Conservation (phyloP, 441 rosid species). For the Populus hybrid region DNA sequence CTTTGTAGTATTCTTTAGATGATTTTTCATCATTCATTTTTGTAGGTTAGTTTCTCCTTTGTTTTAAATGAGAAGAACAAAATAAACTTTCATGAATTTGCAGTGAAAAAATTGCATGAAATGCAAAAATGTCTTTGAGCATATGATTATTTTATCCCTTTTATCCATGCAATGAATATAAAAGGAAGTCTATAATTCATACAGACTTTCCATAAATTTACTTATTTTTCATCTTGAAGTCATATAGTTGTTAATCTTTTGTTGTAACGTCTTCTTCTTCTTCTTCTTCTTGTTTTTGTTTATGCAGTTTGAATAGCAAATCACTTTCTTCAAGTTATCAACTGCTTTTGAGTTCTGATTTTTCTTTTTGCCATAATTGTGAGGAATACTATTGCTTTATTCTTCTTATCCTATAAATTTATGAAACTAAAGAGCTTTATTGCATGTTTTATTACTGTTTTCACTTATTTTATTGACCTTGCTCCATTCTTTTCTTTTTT, state of each 20-base stretch:
- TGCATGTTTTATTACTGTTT: not conserved
- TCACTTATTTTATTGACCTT: conserved; percentile 6
- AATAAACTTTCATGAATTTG: not conserved
- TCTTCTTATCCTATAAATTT: not conserved
- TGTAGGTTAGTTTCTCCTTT: not conserved
- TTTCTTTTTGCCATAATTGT: not conserved
- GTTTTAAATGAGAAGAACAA: not conserved
- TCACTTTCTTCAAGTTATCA: not conserved
- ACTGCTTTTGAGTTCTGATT: not conserved
- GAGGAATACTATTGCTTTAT: not conserved
- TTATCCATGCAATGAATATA: not conserved
- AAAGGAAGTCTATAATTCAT: not conserved
- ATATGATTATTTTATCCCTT: not conserved
- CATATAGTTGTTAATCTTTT: not conserved
- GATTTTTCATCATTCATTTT: not conserved
- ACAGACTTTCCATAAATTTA: not conserved
- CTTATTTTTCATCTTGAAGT: not conserved
- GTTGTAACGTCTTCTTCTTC: too few relatives aligned
- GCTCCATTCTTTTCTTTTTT: not conserved
- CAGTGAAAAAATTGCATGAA: not conserved
- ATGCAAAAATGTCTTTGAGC: not conserved
- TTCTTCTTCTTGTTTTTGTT: not conserved
- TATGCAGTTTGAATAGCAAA: not conserved
- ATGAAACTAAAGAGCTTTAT: not conserved
- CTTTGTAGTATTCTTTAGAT: not conserved